Evolutionary conservation across 1,139 yeast species (phyloP), one percentile per base, ranked within the genome.

Genomic region (Blastobotrys capitulatus): DNA sequence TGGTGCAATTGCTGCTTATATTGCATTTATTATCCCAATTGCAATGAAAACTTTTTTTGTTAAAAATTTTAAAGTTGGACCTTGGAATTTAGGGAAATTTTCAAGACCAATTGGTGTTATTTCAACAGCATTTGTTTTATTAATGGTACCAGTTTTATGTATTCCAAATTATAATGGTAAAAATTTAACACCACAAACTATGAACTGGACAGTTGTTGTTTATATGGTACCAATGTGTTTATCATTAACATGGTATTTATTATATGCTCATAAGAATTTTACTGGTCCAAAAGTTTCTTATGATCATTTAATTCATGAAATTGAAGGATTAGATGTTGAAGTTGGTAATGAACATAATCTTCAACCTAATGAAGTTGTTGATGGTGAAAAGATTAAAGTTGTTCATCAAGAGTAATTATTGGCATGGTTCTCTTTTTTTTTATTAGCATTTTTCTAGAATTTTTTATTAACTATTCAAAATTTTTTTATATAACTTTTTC

Each of bases 1-100:
- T 37, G 88, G 88, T 47, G 90, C 88, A 49, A 82, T 83, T 60
- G 78, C 86, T 16, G 82, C 86, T 0, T 83, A 82, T 59, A 75
- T 83, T 53, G 83, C 89, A 1, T 83, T 83, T 64, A 75, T 80
- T 15, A 70, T 80, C 58, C 90, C 90, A 22, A 79, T 84, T 13
- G 63, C 79, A 5, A 72, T 84, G 56, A 79, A 82, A 60, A 60
- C 64, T 26, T 75, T 80, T 54, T 77, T 83, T 0, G 76, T 83
- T 13, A 68, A 77, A 50, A 67, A 76, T 19, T 83, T 83, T 68
- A 69, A 71, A 52, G 78, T 79, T 13, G 92, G 90, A 1, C 90
- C 90, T 1, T 82, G 86, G 83, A 72, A 78, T 60, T 70, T 84
- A 50, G 92, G 92, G 35, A 66, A 60, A 47, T 60, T 52, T 47